Percentiles rank a stretch among this genome's conserved stretches.
Evolutionary conservation across 1,284 basidiomycete species (phyloP).

Genomic region (Wolfiporia cocos): DNA sequence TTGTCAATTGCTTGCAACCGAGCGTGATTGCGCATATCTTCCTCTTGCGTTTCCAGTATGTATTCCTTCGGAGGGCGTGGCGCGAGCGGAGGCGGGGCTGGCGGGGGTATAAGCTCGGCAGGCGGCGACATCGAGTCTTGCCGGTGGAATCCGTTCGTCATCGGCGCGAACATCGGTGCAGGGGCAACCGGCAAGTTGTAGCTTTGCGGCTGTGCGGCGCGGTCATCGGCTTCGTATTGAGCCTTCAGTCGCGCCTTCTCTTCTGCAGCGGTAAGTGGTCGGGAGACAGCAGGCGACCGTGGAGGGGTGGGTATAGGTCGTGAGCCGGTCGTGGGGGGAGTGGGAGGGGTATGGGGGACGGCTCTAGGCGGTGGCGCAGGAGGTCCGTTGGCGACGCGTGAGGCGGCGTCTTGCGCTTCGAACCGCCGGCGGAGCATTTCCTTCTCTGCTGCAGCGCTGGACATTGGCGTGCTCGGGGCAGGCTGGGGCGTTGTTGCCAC

Average conservation of each 20-base stretch:
- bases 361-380: conserved; percentile 23
- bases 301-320: conserved; percentile 24
- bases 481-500: conserved; percentile 17
- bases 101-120: conserved; percentile 14
- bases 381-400: conserved; percentile 10
- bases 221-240: conserved; percentile 53
- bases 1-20: conserved; percentile 25
- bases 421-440: conserved; percentile 42
- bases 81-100: conserved; percentile 55
- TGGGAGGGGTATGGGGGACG: conserved; percentile 19
- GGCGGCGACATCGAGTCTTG: conserved; percentile 3
- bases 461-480: conserved; percentile 1
- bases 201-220: conserved; percentile 10
- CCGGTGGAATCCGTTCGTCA: conserved; percentile 12
- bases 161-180: conserved; percentile 8
- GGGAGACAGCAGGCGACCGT: conserved; percentile 25
- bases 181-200: conserved; percentile 5
- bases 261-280: conserved; percentile 61
- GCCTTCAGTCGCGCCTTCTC: conserved; percentile 68
- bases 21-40: conserved; percentile 44
- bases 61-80: conserved; percentile 72
- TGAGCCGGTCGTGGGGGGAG: conserved; percentile 24
- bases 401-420: conserved; percentile 40
- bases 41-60: conserved; percentile 70
- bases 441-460: conserved; percentile 41